phyloP scores from a whole-genome alignment of 2,329 filamentous ascomycete genomes.

The Arthrobotrys entomopaga region DNA sequence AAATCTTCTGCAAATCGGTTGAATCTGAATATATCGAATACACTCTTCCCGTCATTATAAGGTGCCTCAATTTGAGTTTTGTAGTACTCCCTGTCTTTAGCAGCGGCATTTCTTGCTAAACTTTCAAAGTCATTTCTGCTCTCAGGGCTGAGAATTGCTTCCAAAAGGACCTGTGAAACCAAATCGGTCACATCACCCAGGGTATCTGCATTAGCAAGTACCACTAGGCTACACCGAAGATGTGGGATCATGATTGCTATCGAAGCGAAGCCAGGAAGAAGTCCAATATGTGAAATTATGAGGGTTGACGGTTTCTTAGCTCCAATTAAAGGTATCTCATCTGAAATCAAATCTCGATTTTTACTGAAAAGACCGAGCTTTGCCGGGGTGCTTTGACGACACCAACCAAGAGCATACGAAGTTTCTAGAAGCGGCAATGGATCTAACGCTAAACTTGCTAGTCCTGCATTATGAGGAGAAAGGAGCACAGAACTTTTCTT shows the following conservation, averaged over 20 bases:
- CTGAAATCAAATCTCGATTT: constrained; percentile 2
- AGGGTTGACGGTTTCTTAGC: neutral
- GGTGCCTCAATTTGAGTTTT: neutral
- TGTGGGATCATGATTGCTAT: constrained; percentile 12
- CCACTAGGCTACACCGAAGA: neutral
- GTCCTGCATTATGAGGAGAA: constrained; percentile 2
- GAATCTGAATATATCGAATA: neutral
- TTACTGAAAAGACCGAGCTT: constrained; percentile 7
- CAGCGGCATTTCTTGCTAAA: neutral
- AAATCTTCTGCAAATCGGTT: constrained; percentile 1
- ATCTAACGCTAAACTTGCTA: constrained; percentile 7
- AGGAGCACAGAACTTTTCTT: neutral
- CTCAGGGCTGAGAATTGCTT: neutral
- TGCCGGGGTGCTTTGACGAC: neutral
- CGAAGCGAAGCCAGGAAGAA: constrained; percentile 5
- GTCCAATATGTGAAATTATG: constrained; percentile 8
- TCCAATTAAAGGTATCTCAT: constrained; percentile 5
- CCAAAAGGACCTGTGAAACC: constrained; percentile 2
- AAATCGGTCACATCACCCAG: constrained; percentile 12
- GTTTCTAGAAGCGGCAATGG: neutral
- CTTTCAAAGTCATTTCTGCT: too few relatives aligned
- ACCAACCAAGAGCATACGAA: constrained; percentile 10
- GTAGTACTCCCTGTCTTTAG: neutral
- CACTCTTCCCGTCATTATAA: neutral
- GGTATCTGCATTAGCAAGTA: neutral